These are phyloP conservation scores for Exophiala spinifera DNA, from an alignment of 2,329 filamentous ascomycete genomes.

Conservation along the genomic window DNA sequence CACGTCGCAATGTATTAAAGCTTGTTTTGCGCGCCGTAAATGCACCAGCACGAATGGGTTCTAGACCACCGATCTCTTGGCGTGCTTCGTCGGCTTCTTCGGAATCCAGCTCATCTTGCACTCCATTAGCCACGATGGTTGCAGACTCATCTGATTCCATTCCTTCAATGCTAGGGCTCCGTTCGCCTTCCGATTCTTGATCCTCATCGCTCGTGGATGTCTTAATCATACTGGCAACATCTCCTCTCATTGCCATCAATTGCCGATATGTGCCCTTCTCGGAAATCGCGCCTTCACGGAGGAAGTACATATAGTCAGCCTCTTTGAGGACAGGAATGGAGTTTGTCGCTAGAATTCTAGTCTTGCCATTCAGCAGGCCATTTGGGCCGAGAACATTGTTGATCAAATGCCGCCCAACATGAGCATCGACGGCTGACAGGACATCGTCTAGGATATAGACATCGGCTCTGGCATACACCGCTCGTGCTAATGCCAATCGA, in stretches of 20 bases:
- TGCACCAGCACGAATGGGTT: conserved; percentile 62
- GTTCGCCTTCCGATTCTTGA: conserved; percentile 30
- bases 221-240: conserved; percentile 79
- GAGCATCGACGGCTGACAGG: conserved; percentile 94
- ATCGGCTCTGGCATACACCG: conserved; percentile 95
- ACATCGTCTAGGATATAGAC: conserved; percentile 93
- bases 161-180: conserved; percentile 39
- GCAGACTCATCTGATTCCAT: conserved; percentile 59
- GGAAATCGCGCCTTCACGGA: conserved; percentile 77
- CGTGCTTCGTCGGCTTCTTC: conserved; percentile 60
- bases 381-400: conserved; percentile 86
- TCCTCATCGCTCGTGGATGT: conserved; percentile 63
- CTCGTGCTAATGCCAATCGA: conserved; percentile 82
- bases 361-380: conserved; percentile 80
- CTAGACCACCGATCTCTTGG: conserved; percentile 71
- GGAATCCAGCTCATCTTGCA: conserved; percentile 50
- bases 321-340: conserved; percentile 87
- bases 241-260: conserved; percentile 88
- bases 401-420: conserved; percentile 92
- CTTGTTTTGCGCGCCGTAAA: conserved; percentile 62
- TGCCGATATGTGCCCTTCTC: conserved; percentile 90
- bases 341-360: conserved; percentile 89
- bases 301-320: conserved; percentile 80
- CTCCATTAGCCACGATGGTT: conserved; percentile 52
- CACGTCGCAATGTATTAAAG: conserved; percentile 76